Base-by-base conservation (phyloP, 2,329 filamentous ascomycete species). In the Exserohilum rostratum region DNA sequence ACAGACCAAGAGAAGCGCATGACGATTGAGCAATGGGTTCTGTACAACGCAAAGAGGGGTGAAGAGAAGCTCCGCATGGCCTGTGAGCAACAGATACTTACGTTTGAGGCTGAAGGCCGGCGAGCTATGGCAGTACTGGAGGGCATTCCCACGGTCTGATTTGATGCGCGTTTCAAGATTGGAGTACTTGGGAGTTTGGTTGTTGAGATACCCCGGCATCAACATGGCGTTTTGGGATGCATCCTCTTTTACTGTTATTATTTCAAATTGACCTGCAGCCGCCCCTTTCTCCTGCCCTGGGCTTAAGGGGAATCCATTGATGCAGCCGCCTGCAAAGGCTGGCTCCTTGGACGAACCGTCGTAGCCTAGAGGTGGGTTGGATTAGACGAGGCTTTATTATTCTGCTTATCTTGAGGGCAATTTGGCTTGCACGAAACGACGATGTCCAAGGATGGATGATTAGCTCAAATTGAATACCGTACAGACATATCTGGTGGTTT, bases 21-120 rank as follows among this genome's bases (percentile, higher is more conserved):
- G 93, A 93, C 87, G 5, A 91, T 98, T 0, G 91, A 96, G 73
- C 87, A 97, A 74, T 99, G 93, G 91, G 89, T 99, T 34, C 81
- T 87, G 53, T 85, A 88, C 76, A 93, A 95, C 63, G 95, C 95
- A 0, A 83, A 84, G 57, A 82, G 88, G 70, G 91, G 90, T 0
- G 93, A 98, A 78, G 85, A 87, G 75, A 88, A 87, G 72, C 79
- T 99, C 50, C 88, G 88, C 69, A 78, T 82, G 31, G 90, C 96
- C 71, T 96, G 92, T 69, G 93, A 98, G 78, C 79, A 85, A 22
- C 85, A 96, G 74, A 91, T 99, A 5, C 84, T 83, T 55, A 80
- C 85, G 7, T 98, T 98, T 73, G 93, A 98, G 77, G 86, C 80
- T 55, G 88, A 98, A 76, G 93, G 92, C 0, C 84, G 83, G 15